phyloP scores from a whole-genome alignment of 73 alveolate genomes.

The Loxodes magnus region DNA sequence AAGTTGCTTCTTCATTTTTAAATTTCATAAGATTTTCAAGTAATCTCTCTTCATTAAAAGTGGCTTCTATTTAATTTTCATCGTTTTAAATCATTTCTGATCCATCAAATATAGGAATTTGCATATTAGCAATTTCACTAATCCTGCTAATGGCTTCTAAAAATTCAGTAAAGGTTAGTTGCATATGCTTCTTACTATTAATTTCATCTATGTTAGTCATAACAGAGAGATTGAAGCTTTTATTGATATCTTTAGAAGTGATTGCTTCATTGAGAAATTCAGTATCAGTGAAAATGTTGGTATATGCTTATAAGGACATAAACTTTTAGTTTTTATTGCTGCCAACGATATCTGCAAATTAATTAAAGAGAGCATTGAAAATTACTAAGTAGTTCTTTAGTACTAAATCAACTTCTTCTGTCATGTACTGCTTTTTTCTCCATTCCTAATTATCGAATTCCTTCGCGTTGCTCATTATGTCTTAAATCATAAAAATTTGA shows the following conservation, averaged over 20 bases:
- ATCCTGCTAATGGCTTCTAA: conserved; percentile 59
- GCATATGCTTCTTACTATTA: conserved; percentile 33
- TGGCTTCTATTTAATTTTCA: too few species aligned
- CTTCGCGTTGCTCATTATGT: conserved; percentile 22
- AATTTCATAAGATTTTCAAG: too few species aligned
- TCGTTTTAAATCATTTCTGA: too few species aligned
- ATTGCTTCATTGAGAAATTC: conserved; percentile 44
- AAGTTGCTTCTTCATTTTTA: too few species aligned
- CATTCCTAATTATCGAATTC: conserved; percentile 44
- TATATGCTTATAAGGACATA: conserved; percentile 57
- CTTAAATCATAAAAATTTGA: conserved; percentile 30
- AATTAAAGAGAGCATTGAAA: conserved; percentile 32
- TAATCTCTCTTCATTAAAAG: too few species aligned
- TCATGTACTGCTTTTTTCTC: conserved; percentile 48
- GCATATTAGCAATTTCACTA: too few species aligned
- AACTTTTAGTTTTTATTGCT: conserved; percentile 55
- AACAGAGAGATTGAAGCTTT: conserved; percentile 47
- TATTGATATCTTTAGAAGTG: conserved; percentile 49
- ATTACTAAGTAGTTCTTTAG: conserved; percentile 27
- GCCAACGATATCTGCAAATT: conserved; percentile 28
- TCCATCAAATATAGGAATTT: too few species aligned
- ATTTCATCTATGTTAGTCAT: conserved; percentile 58
- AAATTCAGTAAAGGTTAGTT: conserved; percentile 44
- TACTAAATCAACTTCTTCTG: conserved; percentile 51
- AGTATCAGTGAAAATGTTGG: conserved; percentile 25